phyloP scores from a whole-genome alignment of 768 basidiomycete genomes.

The Pholiota conissans region DNA sequence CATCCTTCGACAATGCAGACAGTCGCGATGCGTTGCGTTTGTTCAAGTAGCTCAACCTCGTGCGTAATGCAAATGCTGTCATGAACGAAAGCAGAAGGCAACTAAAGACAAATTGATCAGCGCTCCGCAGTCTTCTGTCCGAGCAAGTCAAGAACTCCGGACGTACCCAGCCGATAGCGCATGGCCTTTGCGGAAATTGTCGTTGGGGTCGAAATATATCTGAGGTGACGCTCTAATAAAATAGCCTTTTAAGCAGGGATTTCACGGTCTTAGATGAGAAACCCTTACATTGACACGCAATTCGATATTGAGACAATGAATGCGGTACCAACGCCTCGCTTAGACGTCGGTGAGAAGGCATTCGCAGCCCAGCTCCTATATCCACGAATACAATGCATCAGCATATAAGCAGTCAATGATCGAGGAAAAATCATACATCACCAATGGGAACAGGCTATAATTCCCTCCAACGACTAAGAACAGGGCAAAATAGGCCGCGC shows the following conservation, averaged over 20 bases:
- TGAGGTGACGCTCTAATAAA: slow-evolving; percentile 51
- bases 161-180: slow-evolving; percentile 52
- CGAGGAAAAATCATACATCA: slow-evolving; percentile 36
- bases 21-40: slow-evolving; percentile 30
- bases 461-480: slow-evolving; percentile 58
- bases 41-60: slow-evolving; percentile 42
- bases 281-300: slow-evolving; percentile 53
- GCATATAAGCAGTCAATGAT: not conserved
- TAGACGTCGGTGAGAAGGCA: slow-evolving; percentile 57
- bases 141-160: not conserved
- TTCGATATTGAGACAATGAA: slow-evolving; percentile 63
- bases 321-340: slow-evolving; percentile 59
- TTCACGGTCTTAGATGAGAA: no score
- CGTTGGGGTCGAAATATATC: slow-evolving; percentile 53
- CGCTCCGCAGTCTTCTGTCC: not conserved
- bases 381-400: not conserved
- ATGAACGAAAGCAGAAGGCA: slow-evolving; percentile 44
- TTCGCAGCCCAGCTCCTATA: slow-evolving; percentile 61
- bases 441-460: slow-evolving; percentile 56
- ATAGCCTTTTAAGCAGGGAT: no score
- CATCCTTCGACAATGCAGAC: slow-evolving; percentile 29
- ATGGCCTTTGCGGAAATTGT: slow-evolving; percentile 53
- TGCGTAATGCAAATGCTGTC: slow-evolving; percentile 43
- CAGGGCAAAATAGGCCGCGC: slow-evolving; percentile 56
- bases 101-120: slow-evolving; percentile 23